Evolutionary conservation across 352 stramenopile genomes (phyloP), one percentile per base, ranked within the genome.

Genomic region (Pythium dissimile): DNA sequence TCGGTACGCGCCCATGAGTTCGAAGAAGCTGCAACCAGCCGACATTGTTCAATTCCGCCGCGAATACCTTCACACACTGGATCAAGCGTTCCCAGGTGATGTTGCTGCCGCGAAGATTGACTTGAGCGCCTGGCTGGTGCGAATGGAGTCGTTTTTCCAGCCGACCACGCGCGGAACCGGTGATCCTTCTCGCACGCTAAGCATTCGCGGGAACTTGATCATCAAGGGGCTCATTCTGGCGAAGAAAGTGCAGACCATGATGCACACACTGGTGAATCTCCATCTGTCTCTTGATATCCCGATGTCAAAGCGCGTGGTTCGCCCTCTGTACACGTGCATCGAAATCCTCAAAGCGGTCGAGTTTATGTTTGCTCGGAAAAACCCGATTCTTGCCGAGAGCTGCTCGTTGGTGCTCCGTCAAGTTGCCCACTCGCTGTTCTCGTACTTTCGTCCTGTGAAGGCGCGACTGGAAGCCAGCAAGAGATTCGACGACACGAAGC

Each of bases 271-370:
- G 26, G 77, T 96, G 26, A 92, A 92, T 45, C 43, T 96, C 26
- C 91, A 97, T 59, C 71, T 94, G n/a, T 85, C 85, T 3, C 70
- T 97, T 20, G 73, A 81, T 32, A 91, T 88, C 38, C 91, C 85
- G 9, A 92, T 92, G 81, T 79, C 73, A n/a, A 96, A 90, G 61
- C 76, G 73, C 10, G 80, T 89, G 21, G 89, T 96, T 26, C 67
- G 81, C n/a, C 85, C 88, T 3, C 46, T 97, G 38, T 89, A 95
- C 54, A 92, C 80, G 12, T 94, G 92, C 46, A 88, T 97, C 43
- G 86, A 96, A 38, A 88, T 97, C 30, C 62, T 96, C 23, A 98
- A 98, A 67, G 84, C 85, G 3, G 87, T 98, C 28, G 89, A 98
- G 62, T 96, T 96, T 51, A 96, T 97, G 87, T 89, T 97, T 59